These are phyloP conservation scores for Solanum lycopersicoides DNA, from an alignment of 257 asterid species.

Conservation along the genomic window DNA sequence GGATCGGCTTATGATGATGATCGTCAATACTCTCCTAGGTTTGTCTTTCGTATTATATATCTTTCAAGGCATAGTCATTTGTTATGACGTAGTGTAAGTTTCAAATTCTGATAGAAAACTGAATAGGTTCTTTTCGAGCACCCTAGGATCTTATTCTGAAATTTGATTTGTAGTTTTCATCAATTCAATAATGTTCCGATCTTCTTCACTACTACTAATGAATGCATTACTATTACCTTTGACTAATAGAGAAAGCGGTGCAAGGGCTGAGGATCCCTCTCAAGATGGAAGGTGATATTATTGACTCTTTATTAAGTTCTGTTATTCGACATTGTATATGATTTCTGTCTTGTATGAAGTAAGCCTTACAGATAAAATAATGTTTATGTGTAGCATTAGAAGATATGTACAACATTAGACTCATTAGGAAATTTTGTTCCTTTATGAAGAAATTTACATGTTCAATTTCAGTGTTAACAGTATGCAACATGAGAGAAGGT, in stretches of 20 bases:
- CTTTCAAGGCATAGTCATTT: not conserved
- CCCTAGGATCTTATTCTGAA: not conserved
- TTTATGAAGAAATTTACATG: not conserved
- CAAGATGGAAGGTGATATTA: constrained; percentile 75
- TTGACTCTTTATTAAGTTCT: not conserved
- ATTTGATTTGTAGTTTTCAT: not conserved
- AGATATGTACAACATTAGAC: not conserved
- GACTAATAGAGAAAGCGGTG: constrained; percentile 55
- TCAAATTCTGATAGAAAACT: not conserved
- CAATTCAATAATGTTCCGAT: not conserved
- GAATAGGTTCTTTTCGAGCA: not conserved
- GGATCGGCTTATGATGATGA: constrained; percentile 60
- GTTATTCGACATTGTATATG: not conserved
- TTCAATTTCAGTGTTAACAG: constrained; percentile 27
- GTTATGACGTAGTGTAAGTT: not conserved
- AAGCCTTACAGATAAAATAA: not conserved
- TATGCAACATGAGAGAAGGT: constrained; percentile 38
- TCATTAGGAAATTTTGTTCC: not conserved
- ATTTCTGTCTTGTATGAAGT: not conserved
- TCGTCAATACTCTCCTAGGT: constrained; percentile 85
- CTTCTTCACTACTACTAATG: not conserved
- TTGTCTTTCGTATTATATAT: not conserved
- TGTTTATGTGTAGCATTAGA: not conserved
- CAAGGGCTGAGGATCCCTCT: constrained; percentile 59
- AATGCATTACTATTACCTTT: not conserved